These are phyloP conservation scores for Zygosaccharomyces gambellarensis DNA, from an alignment of 805 yeast species.

Conservation along the genomic window DNA sequence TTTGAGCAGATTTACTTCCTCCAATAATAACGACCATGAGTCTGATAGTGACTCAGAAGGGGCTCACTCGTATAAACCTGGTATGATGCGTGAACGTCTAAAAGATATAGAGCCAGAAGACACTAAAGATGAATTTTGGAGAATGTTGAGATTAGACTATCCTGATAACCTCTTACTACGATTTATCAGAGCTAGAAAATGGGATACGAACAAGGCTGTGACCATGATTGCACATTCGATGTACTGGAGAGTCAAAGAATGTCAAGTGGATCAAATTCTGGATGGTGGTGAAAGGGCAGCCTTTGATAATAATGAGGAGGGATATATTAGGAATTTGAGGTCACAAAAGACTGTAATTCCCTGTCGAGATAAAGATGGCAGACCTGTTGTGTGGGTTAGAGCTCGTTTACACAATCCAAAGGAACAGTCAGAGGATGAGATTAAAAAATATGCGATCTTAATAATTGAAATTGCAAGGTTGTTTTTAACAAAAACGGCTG, in stretches of 20 bases:
- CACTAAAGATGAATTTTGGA: constrained; percentile 51
- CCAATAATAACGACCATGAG: constrained; percentile 7
- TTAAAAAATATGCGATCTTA: constrained; percentile 69
- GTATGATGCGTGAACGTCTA: constrained; percentile 45
- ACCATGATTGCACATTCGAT: constrained; percentile 69
- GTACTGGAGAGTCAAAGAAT: constrained; percentile 66
- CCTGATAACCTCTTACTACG: constrained; percentile 76
- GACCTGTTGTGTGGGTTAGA: constrained; percentile 79
- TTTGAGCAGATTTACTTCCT: constrained; percentile 18
- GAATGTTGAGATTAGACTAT: constrained; percentile 64
- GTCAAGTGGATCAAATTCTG: constrained; percentile 57
- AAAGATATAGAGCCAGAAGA: constrained; percentile 49
- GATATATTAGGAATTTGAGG: constrained; percentile 42
- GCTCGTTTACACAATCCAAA: constrained; percentile 69
- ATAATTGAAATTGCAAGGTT: constrained; percentile 80
- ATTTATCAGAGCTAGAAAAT: constrained; percentile 82
- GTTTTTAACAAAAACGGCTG: constrained; percentile 66
- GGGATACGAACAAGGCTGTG: constrained; percentile 64
- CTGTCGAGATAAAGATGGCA: constrained; percentile 66
- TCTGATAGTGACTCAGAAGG: constrained; percentile 5
- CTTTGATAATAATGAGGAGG: constrained; percentile 41
- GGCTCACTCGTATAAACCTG: constrained; percentile 30
- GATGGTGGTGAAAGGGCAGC: constrained; percentile 67
- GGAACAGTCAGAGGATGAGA: constrained; percentile 64
- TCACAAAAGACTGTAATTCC: constrained; percentile 66